Base-by-base conservation (phyloP, 163 green algal genomes). In the Coccomyxa subellipsoidea region DNA sequence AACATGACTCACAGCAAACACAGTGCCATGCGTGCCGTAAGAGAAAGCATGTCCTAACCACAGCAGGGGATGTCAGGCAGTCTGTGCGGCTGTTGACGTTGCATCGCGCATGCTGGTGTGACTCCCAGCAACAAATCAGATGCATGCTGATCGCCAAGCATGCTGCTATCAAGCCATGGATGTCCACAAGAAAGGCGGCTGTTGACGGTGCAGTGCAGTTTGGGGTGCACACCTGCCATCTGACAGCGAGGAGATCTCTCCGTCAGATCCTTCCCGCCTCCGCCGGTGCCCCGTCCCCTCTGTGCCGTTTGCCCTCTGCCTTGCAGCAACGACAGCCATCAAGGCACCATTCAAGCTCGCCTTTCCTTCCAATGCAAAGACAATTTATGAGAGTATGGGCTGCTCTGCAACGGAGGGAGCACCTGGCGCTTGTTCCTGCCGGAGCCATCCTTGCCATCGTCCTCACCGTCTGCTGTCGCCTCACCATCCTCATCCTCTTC, bases 181-280 rank as follows among this genome's bases (percentile, higher is more conserved):
- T n/a, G n/a, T n/a, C n/a, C n/a, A n/a, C n/a, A n/a, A n/a, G n/a
- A n/a, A n/a, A n/a, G n/a, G n/a, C n/a, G n/a, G n/a, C n/a, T n/a
- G n/a, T n/a, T 59, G 47, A 2, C 47, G 23, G 47, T 12, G 47
- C 5, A 8, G 47, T 23, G 47, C 47, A 27, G 47, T 59, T 59
- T 59, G n/a, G 27, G 15, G n/a, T 73, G 66, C 66, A 34, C 66
- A 82, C 37, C 59, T 69, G 79, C 79, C 66, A 29, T 76, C 79
- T 27, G 38, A 77, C n/a, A 82, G 37, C 10, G 73, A 79, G 38
- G 73, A 54, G 18, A 79, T 40, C 32, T 77, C 71, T 31, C 71
- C 71, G 23, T 77, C 71, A 6, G 71, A 40, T n/a, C 71, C 34
- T 40, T 77, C 34, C 1, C 71, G 71, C 71, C 71, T 77, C 2